These are phyloP conservation scores for Pugionium dolabratum DNA, from an alignment of 345 rosid species.

Conservation along the genomic window DNA sequence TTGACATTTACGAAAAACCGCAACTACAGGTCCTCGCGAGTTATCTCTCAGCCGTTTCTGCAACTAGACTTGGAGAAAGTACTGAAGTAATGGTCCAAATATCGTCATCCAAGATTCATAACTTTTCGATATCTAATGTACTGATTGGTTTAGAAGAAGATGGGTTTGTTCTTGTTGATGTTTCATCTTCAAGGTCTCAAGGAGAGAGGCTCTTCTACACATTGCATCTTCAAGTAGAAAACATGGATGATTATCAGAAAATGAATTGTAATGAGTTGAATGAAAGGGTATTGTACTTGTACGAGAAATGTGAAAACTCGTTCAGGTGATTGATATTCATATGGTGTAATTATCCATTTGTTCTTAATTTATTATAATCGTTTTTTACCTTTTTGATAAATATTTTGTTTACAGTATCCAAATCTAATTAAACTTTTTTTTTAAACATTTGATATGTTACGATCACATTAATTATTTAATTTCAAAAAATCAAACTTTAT, in stretches of 20 bases:
- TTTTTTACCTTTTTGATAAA: no score
- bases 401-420: no score
- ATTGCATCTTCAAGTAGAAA: constrained; percentile 55
- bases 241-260: constrained; percentile 30
- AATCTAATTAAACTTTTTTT: no score
- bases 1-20: constrained; percentile 24
- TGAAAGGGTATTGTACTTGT: constrained; percentile 42
- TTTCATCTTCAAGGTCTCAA: constrained; percentile 59
- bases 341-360: background rate
- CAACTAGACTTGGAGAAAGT: constrained; percentile 42
- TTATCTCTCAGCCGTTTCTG: constrained; percentile 40
- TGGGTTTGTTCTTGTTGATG: constrained; percentile 50
- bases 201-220: constrained; percentile 54
- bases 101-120: constrained; percentile 33
- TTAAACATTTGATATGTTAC: no score
- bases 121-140: constrained; percentile 46
- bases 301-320: constrained; percentile 33
- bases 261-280: constrained; percentile 38
- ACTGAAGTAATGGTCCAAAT: constrained; percentile 54
- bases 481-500: no score
- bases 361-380: background rate
- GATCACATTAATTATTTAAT: no score
- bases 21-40: constrained; percentile 27
- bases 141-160: constrained; percentile 49
- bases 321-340: constrained; percentile 6